Base-by-base conservation (phyloP, 139 green algal genomes). In the Trebouxia sp. region DNA sequence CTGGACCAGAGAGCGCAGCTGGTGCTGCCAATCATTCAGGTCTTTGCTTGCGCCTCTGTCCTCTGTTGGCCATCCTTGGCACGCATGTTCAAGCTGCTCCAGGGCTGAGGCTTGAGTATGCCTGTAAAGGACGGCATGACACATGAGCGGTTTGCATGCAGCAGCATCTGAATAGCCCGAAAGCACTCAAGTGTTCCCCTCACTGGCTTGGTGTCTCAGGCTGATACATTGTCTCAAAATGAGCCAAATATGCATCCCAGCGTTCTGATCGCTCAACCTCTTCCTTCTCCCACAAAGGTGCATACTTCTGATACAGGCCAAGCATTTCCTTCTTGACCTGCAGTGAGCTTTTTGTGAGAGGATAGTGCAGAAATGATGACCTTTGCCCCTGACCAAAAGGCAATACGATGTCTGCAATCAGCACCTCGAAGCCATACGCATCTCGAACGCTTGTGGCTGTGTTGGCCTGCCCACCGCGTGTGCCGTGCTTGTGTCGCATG, bases 251-350 rank as follows among this genome's bases (percentile, higher is more conserved):
- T 0, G 75, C 30, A 3, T 43, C 22, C 89, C 89, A 94, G 3
- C 79, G 67, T 47, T 78, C 32, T 50, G 62, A 48, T 3, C 90
- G 88, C 58, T 94, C 91, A 15, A n/a, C 48, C 70, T 94, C 91
- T 83, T 94, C 89, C 37, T 84, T 76, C 17, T 84, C 79, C 85
- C 86, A 93, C 0, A 91, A 38, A 0, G 87, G 84, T 1, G 72
- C 78, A 76, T 91, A 91, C 12, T 78, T 50, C 0, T 12, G 17
- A 69, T 88, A 90, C 66, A 91, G 58, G 20, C 77, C 45, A n/a
- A 77, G 72, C 45, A 65, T 53, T 17, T 88, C 83, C 17, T 75
- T 50, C 24, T 84, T 84, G 3, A 94, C 82, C 65, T 83, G 80
- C 17, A 76, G 50, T n/a, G n/a, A n/a, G n/a, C n/a, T n/a, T n/a